These are phyloP conservation scores for Phytophthora sojae DNA, from an alignment of 352 stramenopile species.

Conservation along the genomic window DNA sequence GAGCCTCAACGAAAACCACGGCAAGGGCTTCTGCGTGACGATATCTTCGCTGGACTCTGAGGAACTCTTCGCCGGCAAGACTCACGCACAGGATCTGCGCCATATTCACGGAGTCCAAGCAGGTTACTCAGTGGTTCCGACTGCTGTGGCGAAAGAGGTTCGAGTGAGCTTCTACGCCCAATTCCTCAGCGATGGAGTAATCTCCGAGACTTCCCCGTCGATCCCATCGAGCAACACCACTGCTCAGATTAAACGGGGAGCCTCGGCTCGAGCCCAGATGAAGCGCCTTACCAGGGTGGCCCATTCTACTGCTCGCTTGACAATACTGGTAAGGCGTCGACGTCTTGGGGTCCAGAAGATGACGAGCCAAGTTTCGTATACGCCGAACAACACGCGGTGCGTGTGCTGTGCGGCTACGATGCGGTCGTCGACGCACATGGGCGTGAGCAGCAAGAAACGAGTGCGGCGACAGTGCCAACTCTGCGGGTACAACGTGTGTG, in stretches of 20 bases:
- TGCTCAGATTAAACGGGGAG: slow-evolving; percentile 19
- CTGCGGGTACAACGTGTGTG: slow-evolving; percentile 60
- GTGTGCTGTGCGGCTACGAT: slow-evolving; percentile 49
- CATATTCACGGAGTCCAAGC: slow-evolving; percentile 32
- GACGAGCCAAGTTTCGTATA: slow-evolving; percentile 19
- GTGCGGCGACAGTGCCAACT: slow-evolving; percentile 46
- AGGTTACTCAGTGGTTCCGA: slow-evolving; percentile 31
- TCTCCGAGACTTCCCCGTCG: too few relatives aligned
- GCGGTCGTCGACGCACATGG: slow-evolving; percentile 29
- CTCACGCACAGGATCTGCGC: slow-evolving; percentile 16
- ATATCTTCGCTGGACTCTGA: slow-evolving; percentile 31
- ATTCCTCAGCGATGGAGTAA: slow-evolving; percentile 16
- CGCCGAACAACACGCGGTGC: slow-evolving; percentile 49
- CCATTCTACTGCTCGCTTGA: slow-evolving; percentile 32
- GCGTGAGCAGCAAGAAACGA: slow-evolving; percentile 38
- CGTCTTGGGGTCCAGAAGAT: slow-evolving; percentile 55
- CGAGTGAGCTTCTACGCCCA: slow-evolving; percentile 46
- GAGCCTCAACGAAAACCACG: neutral
- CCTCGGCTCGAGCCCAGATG: slow-evolving; percentile 31
- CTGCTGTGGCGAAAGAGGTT: slow-evolving; percentile 25
- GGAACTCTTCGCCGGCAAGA: slow-evolving; percentile 36
- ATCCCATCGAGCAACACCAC: slow-evolving; percentile 4
- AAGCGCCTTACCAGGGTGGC: slow-evolving; percentile 42
- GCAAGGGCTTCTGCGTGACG: slow-evolving; percentile 12
- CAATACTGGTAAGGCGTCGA: slow-evolving; percentile 49